Evolutionary conservation across 2,329 filamentous ascomycete species (phyloP), one percentile per base, ranked within the genome.

Genomic region (Talaromyces atroroseus): DNA sequence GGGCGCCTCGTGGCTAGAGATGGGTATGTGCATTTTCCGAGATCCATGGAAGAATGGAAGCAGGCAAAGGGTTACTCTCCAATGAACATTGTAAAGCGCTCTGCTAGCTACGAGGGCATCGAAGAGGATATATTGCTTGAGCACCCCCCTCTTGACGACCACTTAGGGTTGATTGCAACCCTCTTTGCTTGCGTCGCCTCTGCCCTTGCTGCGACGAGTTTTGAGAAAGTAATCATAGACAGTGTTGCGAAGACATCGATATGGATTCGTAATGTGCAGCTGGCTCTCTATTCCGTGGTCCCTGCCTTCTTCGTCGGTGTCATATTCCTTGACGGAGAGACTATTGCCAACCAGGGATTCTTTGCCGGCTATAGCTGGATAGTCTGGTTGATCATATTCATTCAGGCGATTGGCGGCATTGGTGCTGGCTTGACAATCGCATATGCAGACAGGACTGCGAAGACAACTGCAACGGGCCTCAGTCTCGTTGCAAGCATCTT

Each of bases 321-420:
- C 5, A 75, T 95, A 2, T 89, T 89, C 74, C 89, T 90, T 61
- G 94, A 99, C 63, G 94, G 92, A 24, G 83, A 86, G 59, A 86
- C 88, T 42, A 91, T 99, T 61, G 81, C 86, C 24, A 84, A 87
- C 70, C 85, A 89, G 60, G 94, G 94, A 12, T 95, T 97, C 73
- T 97, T 99, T 64, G 87, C 89, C 57, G 94, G 94, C 2, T 99
- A 97, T 74, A 96, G 95, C 69, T 88, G 84, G 80, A 80, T 92
- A 20, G 92, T 97, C 2, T 96, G 92, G 91, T 79, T 84, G 5
- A 88, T 91, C 4, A 89, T 97, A 63, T 68, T 85, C 5, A 81
- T 94, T 58, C 94, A 99, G 70, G 89, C 92, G 0, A 74, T 86
- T 36, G 92, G 92, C 32, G 94, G 92, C 23, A 82, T 97, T 26